Conservation (phyloP, 352 stramenopile species). For the Phytophthora pluvialis region DNA sequence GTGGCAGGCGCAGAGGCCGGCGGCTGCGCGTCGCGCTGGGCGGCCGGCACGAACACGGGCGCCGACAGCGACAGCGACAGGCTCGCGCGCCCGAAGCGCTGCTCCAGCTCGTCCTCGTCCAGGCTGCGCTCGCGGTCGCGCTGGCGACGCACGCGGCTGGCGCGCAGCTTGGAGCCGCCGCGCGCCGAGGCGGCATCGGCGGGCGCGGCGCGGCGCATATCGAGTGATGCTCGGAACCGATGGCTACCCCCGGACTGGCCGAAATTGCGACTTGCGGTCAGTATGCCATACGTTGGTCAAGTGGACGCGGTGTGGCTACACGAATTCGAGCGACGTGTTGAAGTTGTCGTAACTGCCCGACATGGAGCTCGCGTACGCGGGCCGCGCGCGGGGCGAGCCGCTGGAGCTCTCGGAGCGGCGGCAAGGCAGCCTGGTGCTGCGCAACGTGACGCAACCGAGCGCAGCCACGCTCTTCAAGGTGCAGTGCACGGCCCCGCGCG, state of each 20-base stretch:
- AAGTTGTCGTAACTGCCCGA: background rate
- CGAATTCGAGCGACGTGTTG: background rate
- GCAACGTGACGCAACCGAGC: slow-evolving; percentile 3
- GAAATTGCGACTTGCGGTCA: background rate
- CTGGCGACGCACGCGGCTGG: slow-evolving; percentile 62
- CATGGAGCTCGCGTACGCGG: slow-evolving; percentile 25
- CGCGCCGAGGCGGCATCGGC: slow-evolving; percentile 12
- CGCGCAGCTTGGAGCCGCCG: slow-evolving; percentile 60
- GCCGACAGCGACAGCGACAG: slow-evolving; percentile 61
- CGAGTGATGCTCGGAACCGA: slow-evolving; percentile 2
- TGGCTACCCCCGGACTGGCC: background rate
- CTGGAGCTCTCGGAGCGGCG: slow-evolving; percentile 18
- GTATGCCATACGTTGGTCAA: slow-evolving; percentile 1
- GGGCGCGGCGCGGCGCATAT: slow-evolving; percentile 12
- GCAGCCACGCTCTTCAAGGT: slow-evolving; percentile 49
- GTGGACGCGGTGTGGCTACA: background rate
- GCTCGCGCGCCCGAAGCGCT: slow-evolving; percentile 53
- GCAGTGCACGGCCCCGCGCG: slow-evolving; percentile 45
- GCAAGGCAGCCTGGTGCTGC: slow-evolving; percentile 8
- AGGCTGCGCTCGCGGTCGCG: slow-evolving; percentile 56
- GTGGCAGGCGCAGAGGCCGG: slow-evolving; percentile 9
- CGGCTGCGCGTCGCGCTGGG: slow-evolving; percentile 13
- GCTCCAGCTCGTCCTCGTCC: slow-evolving; percentile 67
- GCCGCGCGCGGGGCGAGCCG: background rate
- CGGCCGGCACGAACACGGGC: slow-evolving; percentile 58